Evolutionary conservation across 768 basidiomycete genomes (phyloP).

Genomic region (Austroboletus festivus): DNA sequence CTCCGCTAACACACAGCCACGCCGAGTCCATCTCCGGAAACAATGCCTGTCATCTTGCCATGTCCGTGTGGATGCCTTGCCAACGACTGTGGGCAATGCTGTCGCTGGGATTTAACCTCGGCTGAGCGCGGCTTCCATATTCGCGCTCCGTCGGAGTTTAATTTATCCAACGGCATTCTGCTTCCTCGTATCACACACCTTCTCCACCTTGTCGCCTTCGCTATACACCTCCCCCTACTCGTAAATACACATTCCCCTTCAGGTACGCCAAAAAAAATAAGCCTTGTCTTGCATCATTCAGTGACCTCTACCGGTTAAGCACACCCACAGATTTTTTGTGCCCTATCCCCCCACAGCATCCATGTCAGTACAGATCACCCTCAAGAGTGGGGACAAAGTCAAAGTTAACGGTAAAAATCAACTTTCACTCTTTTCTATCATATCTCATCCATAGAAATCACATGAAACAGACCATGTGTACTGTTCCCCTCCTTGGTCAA

Average conservation of each 20-base stretch:
- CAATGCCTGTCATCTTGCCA: no score
- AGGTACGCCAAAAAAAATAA: slow-evolving; percentile 30
- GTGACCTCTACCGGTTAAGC: slow-evolving; percentile 5
- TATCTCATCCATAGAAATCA: slow-evolving; percentile 14
- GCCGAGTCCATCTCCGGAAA: not conserved
- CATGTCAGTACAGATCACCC: slow-evolving; percentile 42
- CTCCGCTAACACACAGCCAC: not conserved
- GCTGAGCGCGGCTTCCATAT: slow-evolving; percentile 20
- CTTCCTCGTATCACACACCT: slow-evolving; percentile 21
- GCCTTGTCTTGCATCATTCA: not conserved
- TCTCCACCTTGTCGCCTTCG: slow-evolving; percentile 35
- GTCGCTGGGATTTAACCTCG: not conserved
- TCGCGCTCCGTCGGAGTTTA: slow-evolving; percentile 37
- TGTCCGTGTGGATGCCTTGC: not conserved
- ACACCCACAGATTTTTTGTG: slow-evolving; percentile 27
- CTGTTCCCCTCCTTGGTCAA: slow-evolving; percentile 89
- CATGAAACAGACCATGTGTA: slow-evolving; percentile 88
- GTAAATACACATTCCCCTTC: slow-evolving; percentile 16
- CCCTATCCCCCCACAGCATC: slow-evolving; percentile 14
- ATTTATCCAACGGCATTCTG: slow-evolving; percentile 28
- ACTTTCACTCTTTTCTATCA: slow-evolving; percentile 11
- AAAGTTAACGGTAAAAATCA: slow-evolving; percentile 76
- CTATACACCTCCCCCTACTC: slow-evolving; percentile 25
- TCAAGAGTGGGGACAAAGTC: slow-evolving; percentile 82
- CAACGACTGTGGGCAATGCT: not conserved